phyloP scores from a whole-genome alignment of 108 stramenopile genomes.

The Fragilaria radians region DNA sequence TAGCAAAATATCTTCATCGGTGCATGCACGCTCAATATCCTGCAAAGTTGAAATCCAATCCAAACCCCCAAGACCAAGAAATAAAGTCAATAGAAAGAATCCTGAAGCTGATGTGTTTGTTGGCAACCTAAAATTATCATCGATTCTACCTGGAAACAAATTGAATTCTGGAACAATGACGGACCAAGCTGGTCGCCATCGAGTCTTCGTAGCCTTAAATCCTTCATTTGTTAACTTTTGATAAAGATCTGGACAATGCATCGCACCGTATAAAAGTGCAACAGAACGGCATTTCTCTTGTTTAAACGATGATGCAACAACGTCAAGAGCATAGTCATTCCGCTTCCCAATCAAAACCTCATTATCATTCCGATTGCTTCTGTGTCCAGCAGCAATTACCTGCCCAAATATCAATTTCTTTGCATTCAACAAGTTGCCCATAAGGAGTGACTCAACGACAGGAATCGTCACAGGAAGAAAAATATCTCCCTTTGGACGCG shows the following conservation, averaged over 20 bases:
- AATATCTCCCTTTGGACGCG: conserved; percentile 7
- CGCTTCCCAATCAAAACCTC: conserved; percentile 40
- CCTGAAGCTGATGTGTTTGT: conserved; percentile 8
- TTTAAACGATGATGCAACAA: conserved; percentile 23
- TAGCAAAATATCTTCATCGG: conserved; percentile 27
- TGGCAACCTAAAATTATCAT: background rate
- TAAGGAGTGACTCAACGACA: conserved; percentile 7
- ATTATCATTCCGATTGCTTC: conserved; percentile 19
- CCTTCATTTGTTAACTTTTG: conserved; percentile 39
- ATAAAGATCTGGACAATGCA: conserved; percentile 65
- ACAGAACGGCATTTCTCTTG: background rate
- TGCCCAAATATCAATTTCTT: conserved; percentile 64
- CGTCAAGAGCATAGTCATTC: conserved; percentile 60
- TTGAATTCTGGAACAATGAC: conserved; percentile 6
- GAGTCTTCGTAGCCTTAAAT: conserved; percentile 33
- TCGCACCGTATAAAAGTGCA: conserved; percentile 68
- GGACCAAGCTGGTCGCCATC: conserved; percentile 71
- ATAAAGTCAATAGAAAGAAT: conserved; percentile 41
- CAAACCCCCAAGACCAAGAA: conserved; percentile 62
- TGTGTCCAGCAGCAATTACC: conserved; percentile 41
- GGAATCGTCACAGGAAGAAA: conserved; percentile 14
- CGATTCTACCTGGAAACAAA: background rate
- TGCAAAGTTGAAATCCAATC: conserved; percentile 72
- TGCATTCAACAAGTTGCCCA: conserved; percentile 13
- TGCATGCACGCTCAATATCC: conserved; percentile 29